Conservation (phyloP, 139 green algal species). For the Chlamydomonas incerta region DNA sequence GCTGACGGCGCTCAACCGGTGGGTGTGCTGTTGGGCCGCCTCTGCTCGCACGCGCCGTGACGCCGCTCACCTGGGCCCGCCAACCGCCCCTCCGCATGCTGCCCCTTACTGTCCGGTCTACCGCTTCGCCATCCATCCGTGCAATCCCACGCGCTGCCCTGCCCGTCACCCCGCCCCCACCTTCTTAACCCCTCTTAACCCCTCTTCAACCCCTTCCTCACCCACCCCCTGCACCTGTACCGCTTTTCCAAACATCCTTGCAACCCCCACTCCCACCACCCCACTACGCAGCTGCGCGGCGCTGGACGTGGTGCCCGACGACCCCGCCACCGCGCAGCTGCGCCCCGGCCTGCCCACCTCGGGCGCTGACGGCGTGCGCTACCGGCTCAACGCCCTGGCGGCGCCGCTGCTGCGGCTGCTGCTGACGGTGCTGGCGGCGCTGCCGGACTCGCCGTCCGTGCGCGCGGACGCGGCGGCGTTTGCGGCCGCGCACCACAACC, state of each 20-base stretch:
- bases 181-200: too few species aligned
- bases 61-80: too few species aligned
- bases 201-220: too few species aligned
- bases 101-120: too few species aligned
- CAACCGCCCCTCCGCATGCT: too few species aligned
- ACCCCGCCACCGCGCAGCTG: constrained; percentile 44
- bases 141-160: too few species aligned
- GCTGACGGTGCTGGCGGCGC: constrained; percentile 56
- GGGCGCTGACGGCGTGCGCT: constrained; percentile 11
- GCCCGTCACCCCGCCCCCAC: too few species aligned
- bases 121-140: too few species aligned
- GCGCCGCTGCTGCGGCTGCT: constrained; percentile 63
- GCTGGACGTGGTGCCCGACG: constrained; percentile 68
- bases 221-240: too few species aligned
- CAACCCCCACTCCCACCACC: neutral
- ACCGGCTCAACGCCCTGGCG: constrained; percentile 16
- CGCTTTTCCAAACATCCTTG: neutral
- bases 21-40: neutral
- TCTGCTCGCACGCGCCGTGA: too few species aligned
- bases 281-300: constrained; percentile 43
- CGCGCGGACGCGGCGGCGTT: constrained; percentile 61
- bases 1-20: constrained; percentile 53
- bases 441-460: constrained; percentile 58
- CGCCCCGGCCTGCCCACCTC: neutral
- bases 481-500: constrained; percentile 59